Percentiles rank a stretch among this genome's conserved stretches.
Evolutionary conservation across 108 stramenopile species (phyloP).

Genomic region (Schizochytrium sp.): DNA sequence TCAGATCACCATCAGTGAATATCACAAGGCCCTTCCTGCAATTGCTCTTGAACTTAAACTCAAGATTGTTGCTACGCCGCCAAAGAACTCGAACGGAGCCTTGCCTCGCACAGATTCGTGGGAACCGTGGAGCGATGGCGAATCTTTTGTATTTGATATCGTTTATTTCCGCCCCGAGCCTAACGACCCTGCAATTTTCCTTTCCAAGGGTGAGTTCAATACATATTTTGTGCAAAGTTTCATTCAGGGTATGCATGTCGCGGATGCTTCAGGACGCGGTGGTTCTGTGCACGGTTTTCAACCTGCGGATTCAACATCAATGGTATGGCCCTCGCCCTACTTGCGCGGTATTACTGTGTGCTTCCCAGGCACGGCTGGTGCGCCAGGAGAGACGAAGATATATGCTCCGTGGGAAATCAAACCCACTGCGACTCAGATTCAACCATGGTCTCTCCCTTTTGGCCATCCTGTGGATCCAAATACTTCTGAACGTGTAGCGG

Average conservation of each 20-base stretch:
- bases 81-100: not conserved
- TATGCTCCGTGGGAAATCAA: conserved; percentile 19
- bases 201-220: not conserved
- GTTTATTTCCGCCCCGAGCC: not conserved
- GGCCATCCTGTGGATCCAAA: not conserved
- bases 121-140: not conserved
- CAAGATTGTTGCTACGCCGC: not conserved
- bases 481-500: not conserved
- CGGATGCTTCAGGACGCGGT: not conserved
- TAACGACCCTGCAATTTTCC: not conserved
- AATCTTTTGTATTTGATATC: not conserved
- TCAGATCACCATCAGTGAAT: conserved; percentile 17
- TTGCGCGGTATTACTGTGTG: not conserved
- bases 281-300: conserved; percentile 11
- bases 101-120: conserved; percentile 48
- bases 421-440: not conserved
- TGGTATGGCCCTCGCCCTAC: not conserved
- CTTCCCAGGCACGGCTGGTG: not conserved
- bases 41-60: conserved; percentile 1
- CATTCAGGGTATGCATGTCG: not conserved
- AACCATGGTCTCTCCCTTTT: not conserved
- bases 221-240: not conserved
- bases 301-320: not conserved
- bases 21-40: not conserved
- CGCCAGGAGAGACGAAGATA: not conserved